These are phyloP conservation scores for Euphrasia arctica DNA, from an alignment of 305 asterid genomes.

Conservation along the genomic window DNA sequence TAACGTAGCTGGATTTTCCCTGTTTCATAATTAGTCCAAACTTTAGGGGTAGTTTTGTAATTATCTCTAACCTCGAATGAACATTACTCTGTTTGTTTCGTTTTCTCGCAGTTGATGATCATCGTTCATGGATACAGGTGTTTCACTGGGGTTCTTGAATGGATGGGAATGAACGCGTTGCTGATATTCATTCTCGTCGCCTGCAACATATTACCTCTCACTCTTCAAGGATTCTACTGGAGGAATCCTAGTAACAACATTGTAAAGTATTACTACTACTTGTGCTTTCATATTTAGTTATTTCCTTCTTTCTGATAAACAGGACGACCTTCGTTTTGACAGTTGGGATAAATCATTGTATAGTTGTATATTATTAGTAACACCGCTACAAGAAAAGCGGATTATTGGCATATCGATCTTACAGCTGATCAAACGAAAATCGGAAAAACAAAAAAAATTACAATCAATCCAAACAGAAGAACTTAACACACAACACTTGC, in stretches of 20 bases:
- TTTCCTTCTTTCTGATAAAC: neutral
- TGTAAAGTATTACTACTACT: conserved; percentile 28
- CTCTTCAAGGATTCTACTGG: conserved; percentile 71
- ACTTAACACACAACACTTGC: too few species aligned
- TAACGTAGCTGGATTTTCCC: neutral
- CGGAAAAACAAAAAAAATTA: too few species aligned
- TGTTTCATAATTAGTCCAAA: neutral
- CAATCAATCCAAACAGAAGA: too few species aligned
- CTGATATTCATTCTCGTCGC: conserved; percentile 54
- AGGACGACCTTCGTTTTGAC: neutral
- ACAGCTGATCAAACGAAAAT: too few species aligned
- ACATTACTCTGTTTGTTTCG: neutral
- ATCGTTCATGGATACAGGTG: conserved; percentile 51
- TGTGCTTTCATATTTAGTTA: neutral
- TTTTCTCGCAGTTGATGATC: conserved; percentile 56
- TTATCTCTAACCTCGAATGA: neutral
- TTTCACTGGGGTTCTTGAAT: conserved; percentile 40
- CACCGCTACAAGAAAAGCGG: too few species aligned
- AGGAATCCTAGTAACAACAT: conserved; percentile 48
- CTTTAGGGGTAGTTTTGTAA: too few species aligned
- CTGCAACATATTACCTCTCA: conserved; percentile 60
- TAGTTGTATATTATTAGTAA: neutral
- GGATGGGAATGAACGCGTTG: conserved; percentile 69
- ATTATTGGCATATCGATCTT: too few species aligned
- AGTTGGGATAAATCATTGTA: neutral